Evolutionary conservation across 176 grass and related monocot genomes (phyloP).

Genomic region (Bothriochloa decipiens): DNA sequence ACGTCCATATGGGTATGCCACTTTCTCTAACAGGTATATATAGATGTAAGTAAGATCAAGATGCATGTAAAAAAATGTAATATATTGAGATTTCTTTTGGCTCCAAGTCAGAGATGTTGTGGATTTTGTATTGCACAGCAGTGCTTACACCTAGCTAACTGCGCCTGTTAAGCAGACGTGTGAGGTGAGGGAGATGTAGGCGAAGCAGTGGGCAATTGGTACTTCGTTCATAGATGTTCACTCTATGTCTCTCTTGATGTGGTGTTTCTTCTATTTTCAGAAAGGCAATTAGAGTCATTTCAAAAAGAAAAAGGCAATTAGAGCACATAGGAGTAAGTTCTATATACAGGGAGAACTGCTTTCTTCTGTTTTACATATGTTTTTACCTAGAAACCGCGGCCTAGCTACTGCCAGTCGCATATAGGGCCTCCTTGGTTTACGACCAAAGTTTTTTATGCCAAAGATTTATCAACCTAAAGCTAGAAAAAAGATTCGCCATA

Average conservation of each 20-base stretch:
- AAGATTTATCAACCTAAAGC: no score
- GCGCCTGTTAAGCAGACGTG: background rate
- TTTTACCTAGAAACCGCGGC: no score
- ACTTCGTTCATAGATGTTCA: background rate
- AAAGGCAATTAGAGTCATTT: background rate
- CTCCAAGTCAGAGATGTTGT: constrained; percentile 24
- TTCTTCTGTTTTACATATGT: background rate
- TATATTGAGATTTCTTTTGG: constrained; percentile 5
- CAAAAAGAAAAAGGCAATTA: background rate
- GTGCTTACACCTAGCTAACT: background rate
- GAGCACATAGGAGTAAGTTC: background rate
- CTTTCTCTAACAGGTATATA: constrained; percentile 18
- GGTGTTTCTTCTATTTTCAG: background rate
- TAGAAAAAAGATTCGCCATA: no score
- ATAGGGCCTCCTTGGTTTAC: no score
- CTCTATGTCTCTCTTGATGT: background rate
- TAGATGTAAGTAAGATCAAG: constrained; percentile 19
- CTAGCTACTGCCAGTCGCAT: no score
- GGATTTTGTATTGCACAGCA: constrained; percentile 5
- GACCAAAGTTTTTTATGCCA: no score
- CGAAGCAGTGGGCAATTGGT: background rate
- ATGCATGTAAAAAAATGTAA: constrained; percentile 8
- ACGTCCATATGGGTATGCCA: background rate
- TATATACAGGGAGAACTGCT: background rate
- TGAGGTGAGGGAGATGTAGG: background rate